Percentiles rank a stretch among this genome's conserved stretches.
phyloP scores from a whole-genome alignment of 768 basidiomycete genomes.

The Exidia glandulosa region DNA sequence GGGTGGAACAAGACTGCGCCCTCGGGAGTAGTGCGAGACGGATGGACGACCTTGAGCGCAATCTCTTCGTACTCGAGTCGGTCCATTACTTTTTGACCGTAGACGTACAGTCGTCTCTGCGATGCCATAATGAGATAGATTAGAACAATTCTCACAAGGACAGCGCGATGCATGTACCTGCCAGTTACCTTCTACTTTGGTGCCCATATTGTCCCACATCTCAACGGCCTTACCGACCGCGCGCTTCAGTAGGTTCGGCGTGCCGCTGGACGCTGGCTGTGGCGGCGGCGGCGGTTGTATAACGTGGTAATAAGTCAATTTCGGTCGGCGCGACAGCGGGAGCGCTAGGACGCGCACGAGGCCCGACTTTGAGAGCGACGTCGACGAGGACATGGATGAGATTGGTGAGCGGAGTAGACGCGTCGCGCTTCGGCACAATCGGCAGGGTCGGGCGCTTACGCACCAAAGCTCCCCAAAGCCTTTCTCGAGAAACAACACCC shows the following conservation, averaged over 20 bases:
- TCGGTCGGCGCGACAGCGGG: conserved; percentile 12
- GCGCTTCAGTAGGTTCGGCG: conserved; percentile 37
- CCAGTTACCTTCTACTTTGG: no score
- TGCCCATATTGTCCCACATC: conserved; percentile 56
- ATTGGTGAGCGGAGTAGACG: no score
- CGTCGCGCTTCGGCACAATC: no score
- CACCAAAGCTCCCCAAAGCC: no score
- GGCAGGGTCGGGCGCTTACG: no score
- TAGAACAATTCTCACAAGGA: no score
- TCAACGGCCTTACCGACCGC: conserved; percentile 39
- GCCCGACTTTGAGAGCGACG: no score
- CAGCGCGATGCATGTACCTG: no score
- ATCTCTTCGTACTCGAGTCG: conserved; percentile 73
- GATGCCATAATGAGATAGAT: conserved; percentile 31
- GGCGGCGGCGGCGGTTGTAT: conserved; percentile 17
- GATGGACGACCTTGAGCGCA: conserved; percentile 61
- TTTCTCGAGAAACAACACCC: no score
- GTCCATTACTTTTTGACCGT: conserved; percentile 60
- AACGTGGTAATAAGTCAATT: conserved; percentile 14
- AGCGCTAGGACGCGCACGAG: conserved; percentile 12
- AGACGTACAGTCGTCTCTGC: conserved; percentile 53
- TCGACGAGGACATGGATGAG: no score
- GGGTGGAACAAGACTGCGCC: neutral
- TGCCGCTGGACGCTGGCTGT: conserved; percentile 13
- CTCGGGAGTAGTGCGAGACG: conserved; percentile 25